Percentiles rank a stretch among this genome's conserved stretches.
Conservation (phyloP, 1,284 basidiomycete genomes). For the Microstroma glucosiphilum region DNA sequence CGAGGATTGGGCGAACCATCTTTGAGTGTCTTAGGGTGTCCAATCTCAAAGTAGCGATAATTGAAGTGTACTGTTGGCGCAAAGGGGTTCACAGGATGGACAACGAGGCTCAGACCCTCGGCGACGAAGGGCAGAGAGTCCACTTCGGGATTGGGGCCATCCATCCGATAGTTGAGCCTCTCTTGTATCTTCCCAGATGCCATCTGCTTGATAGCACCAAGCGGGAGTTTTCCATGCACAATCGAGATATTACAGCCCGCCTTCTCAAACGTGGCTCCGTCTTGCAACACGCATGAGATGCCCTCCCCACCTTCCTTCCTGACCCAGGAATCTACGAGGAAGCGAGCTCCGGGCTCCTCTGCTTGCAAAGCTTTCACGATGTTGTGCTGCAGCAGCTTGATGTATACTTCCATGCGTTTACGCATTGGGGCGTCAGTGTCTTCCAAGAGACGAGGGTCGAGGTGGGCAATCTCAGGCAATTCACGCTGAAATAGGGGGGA, state of each 20-base stretch:
- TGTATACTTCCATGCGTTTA: conserved; percentile 70
- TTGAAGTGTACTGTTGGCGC: conserved; percentile 82
- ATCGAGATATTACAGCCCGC: conserved; percentile 93
- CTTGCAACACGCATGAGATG: conserved; percentile 76
- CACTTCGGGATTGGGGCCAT: conserved; percentile 62
- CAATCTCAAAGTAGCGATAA: conserved; percentile 87
- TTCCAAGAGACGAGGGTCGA: conserved; percentile 29
- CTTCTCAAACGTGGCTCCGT: conserved; percentile 77
- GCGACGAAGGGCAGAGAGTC: conserved; percentile 81
- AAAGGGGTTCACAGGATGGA: conserved; percentile 83
- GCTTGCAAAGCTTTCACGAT: conserved; percentile 75
- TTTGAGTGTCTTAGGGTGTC: conserved; percentile 43
- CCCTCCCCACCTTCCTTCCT: conserved; percentile 79
- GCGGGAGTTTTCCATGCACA: conserved; percentile 81
- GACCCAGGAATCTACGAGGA: conserved; percentile 82
- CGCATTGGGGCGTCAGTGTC: conserved; percentile 54
- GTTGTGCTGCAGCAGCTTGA: conserved; percentile 70
- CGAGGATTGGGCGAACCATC: conserved; percentile 47
- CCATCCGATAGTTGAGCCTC: background rate
- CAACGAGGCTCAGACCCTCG: conserved; percentile 80
- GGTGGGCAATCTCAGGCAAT: conserved; percentile 38
- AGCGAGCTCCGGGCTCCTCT: conserved; percentile 62
- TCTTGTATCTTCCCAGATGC: conserved; percentile 48
- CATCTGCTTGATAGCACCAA: conserved; percentile 87
- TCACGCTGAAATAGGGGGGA: conserved; percentile 6